Evolutionary conservation across 1,284 basidiomycete species (phyloP), one percentile per base, ranked within the genome.

Genomic region (Rhodotorula sp.): DNA sequence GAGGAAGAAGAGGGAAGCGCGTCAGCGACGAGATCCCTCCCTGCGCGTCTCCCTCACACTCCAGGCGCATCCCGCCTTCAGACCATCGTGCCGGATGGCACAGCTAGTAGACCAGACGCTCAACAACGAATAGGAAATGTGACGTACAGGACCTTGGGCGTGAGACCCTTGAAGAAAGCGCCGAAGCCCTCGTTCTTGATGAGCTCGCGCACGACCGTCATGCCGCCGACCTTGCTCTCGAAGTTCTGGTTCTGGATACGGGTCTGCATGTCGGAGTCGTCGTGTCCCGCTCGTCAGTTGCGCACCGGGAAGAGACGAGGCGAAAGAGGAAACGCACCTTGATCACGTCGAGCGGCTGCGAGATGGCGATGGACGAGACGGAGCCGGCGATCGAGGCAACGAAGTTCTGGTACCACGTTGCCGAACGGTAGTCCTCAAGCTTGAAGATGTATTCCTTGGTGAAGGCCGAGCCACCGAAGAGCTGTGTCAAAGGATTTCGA

Each of bases 161-260:
- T 78, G 21, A 78, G 46, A n/a, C 77, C 78, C 85, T 99, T 98
- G 87, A 99, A 98, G 83, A 98, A 91, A n/a, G 93, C 92, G 0
- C 83, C 80, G 12, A 85, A 67, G 49, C 96, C 96, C 83, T 99
- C 96, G 74, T 92, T 88, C 82, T 88, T 89, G 80, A 98, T 81
- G 78, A 99, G 86, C 57, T 98, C 96, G 81, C 87, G 89, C 75
- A 98, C 85, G 67, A 98, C 91, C 2, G 88, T 88, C 64, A 90
- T 79, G n/a, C 97, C 96, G 52, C 88, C 87, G 49, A 85, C 91
- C 80, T 94, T 93, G 67, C 86, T 87, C 84, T 96, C 92, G 81
- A 99, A 99, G 86, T 97, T 97, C 75, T 94, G 93, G 82, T 97
- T 97, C 82, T 98, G 96, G 76, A 98, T 97, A 59, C 94, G 90